Evolutionary conservation across 805 yeast species (phyloP).

Genomic region (Hanseniaspora pseudoguilliermondii): DNA sequence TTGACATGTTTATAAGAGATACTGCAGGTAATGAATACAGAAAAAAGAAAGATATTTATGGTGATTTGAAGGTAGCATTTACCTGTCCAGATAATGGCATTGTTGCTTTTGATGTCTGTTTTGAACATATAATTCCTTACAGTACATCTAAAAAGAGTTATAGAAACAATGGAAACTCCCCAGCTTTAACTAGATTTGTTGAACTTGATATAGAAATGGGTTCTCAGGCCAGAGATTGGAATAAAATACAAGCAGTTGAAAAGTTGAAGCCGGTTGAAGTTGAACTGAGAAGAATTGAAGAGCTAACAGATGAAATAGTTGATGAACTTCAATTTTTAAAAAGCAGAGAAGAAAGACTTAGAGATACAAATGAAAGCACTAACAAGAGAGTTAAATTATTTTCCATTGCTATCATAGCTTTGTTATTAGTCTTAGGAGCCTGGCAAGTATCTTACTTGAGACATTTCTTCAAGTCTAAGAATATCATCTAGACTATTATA

Average conservation of each 20-base stretch:
- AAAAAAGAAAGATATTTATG: slow-evolving; percentile 62
- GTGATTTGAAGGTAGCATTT: slow-evolving; percentile 63
- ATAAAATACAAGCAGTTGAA: slow-evolving; percentile 81
- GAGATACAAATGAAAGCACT: slow-evolving; percentile 95
- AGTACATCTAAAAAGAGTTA: slow-evolving; percentile 28
- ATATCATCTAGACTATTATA: slow-evolving; percentile 39
- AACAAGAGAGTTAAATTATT: slow-evolving; percentile 85
- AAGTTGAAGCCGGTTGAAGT: slow-evolving; percentile 87
- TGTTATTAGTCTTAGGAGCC: slow-evolving; percentile 65
- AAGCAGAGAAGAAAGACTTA: slow-evolving; percentile 76
- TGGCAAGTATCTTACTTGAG: slow-evolving; percentile 92
- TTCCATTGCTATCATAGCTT: slow-evolving; percentile 52
- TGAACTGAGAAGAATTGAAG: slow-evolving; percentile 76
- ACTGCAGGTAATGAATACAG: slow-evolving; percentile 76
- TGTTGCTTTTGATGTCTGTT: slow-evolving; percentile 84
- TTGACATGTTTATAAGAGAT: slow-evolving; percentile 59
- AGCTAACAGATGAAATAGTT: slow-evolving; percentile 67
- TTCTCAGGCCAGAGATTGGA: slow-evolving; percentile 96
- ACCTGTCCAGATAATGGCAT: slow-evolving; percentile 53
- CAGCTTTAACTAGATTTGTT: slow-evolving; percentile 43
- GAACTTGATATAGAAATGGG: slow-evolving; percentile 92
- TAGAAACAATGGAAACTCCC: slow-evolving; percentile 26
- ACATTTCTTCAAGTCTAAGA: slow-evolving; percentile 80
- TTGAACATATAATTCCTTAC: slow-evolving; percentile 43
- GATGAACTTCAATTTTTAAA: slow-evolving; percentile 73